Evolutionary conservation across 2,329 filamentous ascomycete genomes (phyloP), one percentile per base, ranked within the genome.

Genomic region (Clarireedia hainanense): DNA sequence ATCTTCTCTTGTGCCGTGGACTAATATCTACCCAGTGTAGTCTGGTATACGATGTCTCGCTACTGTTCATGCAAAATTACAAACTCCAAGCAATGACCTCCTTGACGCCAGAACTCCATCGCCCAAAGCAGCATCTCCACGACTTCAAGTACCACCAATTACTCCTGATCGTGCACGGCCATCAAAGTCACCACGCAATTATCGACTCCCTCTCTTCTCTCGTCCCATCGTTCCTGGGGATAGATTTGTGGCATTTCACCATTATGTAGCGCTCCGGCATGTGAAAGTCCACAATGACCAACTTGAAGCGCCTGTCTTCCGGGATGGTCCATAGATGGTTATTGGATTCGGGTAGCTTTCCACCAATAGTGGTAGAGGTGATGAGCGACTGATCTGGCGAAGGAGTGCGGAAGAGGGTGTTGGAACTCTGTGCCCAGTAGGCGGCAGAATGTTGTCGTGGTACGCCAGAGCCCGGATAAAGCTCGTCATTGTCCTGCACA

Each of bases 261-360:
- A 60, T 63, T 6, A 67, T 61, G 55, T 65, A 62, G 5, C 65
- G 58, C 20, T 67, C 63, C 6, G 59, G 58, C 17, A 65, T 60
- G 56, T 66, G 62, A 24, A 61, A 66, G 50, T 66, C 61, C 7
- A 65, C 57, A 17, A 60, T 50, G 47, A 57, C 61, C 9, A 68
- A 47, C 48, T 61, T 60, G 14, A 67, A 58, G 42, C 66, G 52
- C 47, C 64, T 66, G 24, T 62, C 55, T 52, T 64, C 64, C 1
- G 65, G 65, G 9, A 67, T 59, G 20, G 47, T 47, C 61, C 63
- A 64, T 2, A 34, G 47, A 2, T 52, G 48, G 4, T 17, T 36
- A 17, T 43, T 5, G 26, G 37, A 47, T 34, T 27, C 26, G 1
- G 45, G 12, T n/a, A 37, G 4, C 1, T 12, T 12, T 34, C 4